Conservation (phyloP, 495 filamentous ascomycete genomes). For the Xylaria palmicola region DNA sequence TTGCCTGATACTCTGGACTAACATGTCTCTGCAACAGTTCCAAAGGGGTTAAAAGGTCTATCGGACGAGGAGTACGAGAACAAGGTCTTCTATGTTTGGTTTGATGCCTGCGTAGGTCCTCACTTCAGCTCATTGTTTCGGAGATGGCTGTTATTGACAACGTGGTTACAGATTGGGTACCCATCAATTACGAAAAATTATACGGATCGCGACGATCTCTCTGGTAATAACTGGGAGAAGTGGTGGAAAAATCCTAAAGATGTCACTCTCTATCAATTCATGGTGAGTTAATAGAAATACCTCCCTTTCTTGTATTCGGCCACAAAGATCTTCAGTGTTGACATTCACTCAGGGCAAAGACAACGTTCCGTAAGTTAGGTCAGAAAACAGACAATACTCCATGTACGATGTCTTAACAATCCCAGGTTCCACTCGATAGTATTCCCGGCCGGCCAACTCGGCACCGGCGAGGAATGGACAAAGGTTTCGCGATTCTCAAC, state of each 20-base stretch:
- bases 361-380: conserved; percentile 65
- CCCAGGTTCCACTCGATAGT: conserved; percentile 55
- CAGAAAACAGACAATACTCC: not conserved
- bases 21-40: conserved; percentile 3
- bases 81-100: conserved; percentile 97
- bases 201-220: conserved; percentile 49
- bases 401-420: not conserved
- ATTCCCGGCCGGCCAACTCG: conserved; percentile 85
- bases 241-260: conserved; percentile 94
- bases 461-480: conserved; percentile 84
- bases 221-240: conserved; percentile 63
- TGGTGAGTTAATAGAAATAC: conserved; percentile 31
- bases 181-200: conserved; percentile 93
- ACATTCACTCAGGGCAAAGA: conserved; percentile 68
- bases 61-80: conserved; percentile 64
- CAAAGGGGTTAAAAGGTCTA: conserved; percentile 32
- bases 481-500: conserved; percentile 85
- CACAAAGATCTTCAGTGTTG: not conserved
- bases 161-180: conserved; percentile 57
- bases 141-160: not conserved
- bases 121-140: not conserved
- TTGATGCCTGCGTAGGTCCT: conserved; percentile 70
- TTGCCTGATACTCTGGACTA: not conserved
- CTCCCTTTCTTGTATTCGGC: not conserved
- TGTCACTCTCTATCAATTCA: conserved; percentile 92